Evolutionary conservation across 1,139 yeast species (phyloP), one percentile per base, ranked within the genome.

Genomic region (Kodamaea plutei): DNA sequence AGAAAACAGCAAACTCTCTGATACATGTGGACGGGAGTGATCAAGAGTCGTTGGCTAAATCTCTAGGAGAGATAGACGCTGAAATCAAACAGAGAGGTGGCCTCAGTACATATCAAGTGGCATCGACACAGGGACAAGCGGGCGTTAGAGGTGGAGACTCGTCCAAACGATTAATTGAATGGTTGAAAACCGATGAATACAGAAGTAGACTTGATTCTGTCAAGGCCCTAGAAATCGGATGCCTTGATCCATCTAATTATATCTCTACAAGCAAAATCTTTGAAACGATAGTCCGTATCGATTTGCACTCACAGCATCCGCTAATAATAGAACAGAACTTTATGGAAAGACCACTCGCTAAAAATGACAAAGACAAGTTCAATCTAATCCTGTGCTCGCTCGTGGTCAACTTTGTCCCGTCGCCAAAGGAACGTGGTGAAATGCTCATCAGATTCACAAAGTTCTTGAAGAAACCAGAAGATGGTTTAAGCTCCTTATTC

Each of bases 381-480:
- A 72, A 82, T 44, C 50, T 84, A 21, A 65, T 89, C 1, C 84
- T 95, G 4, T 81, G 95, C 40, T 87, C 96, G 0, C 58, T 89
- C 38, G 98, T 89, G 23, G 64, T 89, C 12, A 89, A 89, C 51
- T 89, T 85, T 56, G 96, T 89, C 1, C 87, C 95, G 0, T 75
- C 77, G 1, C 77, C 89, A 0, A 49, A 48, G 10, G 73, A 64
- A 17, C 58, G 98, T 30, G 96, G 96, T 2, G 74, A 72, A 8
- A 88, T 89, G 96, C 61, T 88, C 40, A 44, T 49, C 19, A 55
- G 84, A 37, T 73, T 87, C 3, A 64, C 76, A 2, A 39, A 64
- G 22, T 89, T 87, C 50, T 58, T 87, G 29, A 60, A 59, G 26
- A 44, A 47, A 1, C 66, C 66, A 1, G 41, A 47, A 1, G 37